Conservation (phyloP, 177 flowering plant genomes). For the Vitis hybrid region DNA sequence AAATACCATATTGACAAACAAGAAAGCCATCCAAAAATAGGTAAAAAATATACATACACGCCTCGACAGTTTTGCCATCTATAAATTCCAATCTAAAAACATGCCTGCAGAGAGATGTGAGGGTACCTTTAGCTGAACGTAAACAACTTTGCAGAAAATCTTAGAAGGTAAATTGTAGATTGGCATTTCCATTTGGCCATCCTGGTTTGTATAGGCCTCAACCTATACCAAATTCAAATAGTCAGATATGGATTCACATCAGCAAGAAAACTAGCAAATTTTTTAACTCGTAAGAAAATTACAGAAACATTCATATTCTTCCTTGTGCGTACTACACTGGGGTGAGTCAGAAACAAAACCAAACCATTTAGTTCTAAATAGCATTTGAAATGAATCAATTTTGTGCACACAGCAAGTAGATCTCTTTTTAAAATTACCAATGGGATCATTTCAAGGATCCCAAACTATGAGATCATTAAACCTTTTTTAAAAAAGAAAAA, state of each 20-base stretch:
- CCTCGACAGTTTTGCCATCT: too few relatives aligned
- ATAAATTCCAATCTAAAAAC: not conserved
- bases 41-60: not conserved
- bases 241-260: not conserved
- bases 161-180: conserved; percentile 45
- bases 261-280: not conserved
- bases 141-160: conserved; percentile 59
- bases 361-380: not conserved
- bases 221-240: conserved; percentile 30
- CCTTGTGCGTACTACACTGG: not conserved
- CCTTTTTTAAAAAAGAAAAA: too few relatives aligned
- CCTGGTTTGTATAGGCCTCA: conserved; percentile 35
- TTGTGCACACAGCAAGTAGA: too few relatives aligned
- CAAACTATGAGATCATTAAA: too few relatives aligned
- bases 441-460: not conserved
- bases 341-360: not conserved
- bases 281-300: too few relatives aligned
- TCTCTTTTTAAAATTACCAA: too few relatives aligned
- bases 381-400: not conserved
- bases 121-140: conserved; percentile 47
- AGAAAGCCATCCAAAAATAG: not conserved
- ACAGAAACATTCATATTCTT: too few relatives aligned
- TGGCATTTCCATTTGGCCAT: conserved; percentile 39
- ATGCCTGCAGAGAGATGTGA: not conserved
- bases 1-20: conserved; percentile 2